phyloP scores from a whole-genome alignment of 306 rosid genomes.

The Quercus aquifolioides region DNA sequence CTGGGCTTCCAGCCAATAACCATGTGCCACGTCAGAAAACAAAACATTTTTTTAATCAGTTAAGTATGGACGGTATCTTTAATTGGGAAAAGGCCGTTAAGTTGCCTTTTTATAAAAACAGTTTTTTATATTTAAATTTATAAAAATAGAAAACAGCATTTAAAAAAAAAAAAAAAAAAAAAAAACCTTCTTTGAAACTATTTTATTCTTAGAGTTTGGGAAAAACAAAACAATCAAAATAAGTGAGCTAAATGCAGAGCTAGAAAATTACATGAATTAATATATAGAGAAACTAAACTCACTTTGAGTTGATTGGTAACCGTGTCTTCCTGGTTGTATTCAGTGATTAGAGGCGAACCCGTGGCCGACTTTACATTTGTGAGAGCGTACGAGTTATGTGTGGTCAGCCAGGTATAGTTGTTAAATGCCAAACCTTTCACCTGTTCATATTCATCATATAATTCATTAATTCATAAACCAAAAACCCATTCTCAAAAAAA shows the following conservation, averaged over 20 bases:
- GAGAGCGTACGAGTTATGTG: constrained; percentile 80
- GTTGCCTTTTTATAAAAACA: too few relatives aligned
- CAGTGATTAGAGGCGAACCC: constrained; percentile 48
- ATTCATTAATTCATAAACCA: neutral
- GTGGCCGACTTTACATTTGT: constrained; percentile 63
- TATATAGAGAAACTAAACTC: constrained; percentile 24
- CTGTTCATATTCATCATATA: constrained; percentile 18
- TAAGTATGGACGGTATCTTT: too few relatives aligned
- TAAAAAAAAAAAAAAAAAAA: too few relatives aligned
- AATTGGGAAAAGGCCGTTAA: too few relatives aligned
- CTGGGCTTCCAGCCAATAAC: too few relatives aligned
- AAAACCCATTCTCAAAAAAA: neutral
- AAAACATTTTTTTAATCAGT: too few relatives aligned
- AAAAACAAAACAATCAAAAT: neutral
- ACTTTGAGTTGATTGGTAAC: constrained; percentile 73
- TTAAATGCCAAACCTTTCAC: constrained; percentile 77
- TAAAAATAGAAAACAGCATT: too few relatives aligned
- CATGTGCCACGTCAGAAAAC: too few relatives aligned
- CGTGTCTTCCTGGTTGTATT: constrained; percentile 82
- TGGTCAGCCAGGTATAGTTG: constrained; percentile 87
- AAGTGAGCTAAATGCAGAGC: neutral
- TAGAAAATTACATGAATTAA: constrained; percentile 4
- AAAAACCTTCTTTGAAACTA: too few relatives aligned
- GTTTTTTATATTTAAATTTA: too few relatives aligned
- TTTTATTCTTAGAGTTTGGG: neutral